A percentile compares a stretch with the other conserved stretches of the same genome.
These are phyloP conservation scores for Stevia rebaudiana DNA, from an alignment of 140 eudicot genomes.

Conservation along the genomic window DNA sequence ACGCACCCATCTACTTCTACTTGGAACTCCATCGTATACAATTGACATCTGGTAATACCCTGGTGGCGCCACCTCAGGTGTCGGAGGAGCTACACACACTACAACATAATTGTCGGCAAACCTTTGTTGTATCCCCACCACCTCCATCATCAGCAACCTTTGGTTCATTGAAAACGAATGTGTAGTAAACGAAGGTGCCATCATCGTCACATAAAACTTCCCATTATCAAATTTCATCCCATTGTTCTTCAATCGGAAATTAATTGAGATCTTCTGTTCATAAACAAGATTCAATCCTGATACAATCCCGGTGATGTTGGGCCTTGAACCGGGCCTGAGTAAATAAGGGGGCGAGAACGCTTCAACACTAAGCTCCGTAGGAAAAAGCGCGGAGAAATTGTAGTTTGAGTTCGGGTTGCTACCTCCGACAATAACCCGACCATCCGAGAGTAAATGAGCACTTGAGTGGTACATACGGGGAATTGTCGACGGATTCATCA, in stretches of 20 bases:
- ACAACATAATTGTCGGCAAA: conserved; percentile 29
- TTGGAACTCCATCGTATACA: conserved; percentile 45
- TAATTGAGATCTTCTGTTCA: conserved; percentile 16
- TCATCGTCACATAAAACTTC: conserved; percentile 41
- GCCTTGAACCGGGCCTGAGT: conserved; percentile 19
- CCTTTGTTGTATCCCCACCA: conserved; percentile 14
- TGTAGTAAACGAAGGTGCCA: no score
- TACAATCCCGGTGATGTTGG: conserved; percentile 24
- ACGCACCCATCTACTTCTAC: conserved; percentile 43
- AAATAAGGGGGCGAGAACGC: conserved; percentile 49
- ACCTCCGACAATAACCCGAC: conserved; percentile 48
- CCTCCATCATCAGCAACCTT: conserved; percentile 33
- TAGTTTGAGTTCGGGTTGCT: conserved; percentile 38
- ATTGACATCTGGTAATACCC: conserved; percentile 46
- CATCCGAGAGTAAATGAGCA: conserved; percentile 38
- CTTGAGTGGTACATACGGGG: conserved; percentile 58
- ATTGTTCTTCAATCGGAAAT: conserved; percentile 22
- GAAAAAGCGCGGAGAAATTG: conserved; percentile 40
- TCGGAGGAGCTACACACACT: conserved; percentile 26
- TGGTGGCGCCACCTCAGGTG: conserved; percentile 39
- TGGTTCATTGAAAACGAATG: conserved; percentile 52
- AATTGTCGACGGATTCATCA: conserved; percentile 22
- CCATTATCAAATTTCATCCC: conserved; percentile 9
- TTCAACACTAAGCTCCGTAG: conserved; percentile 47
- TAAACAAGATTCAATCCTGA: conserved; percentile 22